Conservation (phyloP, 2,329 filamentous ascomycete species). For the Apiospora saccharicola region DNA sequence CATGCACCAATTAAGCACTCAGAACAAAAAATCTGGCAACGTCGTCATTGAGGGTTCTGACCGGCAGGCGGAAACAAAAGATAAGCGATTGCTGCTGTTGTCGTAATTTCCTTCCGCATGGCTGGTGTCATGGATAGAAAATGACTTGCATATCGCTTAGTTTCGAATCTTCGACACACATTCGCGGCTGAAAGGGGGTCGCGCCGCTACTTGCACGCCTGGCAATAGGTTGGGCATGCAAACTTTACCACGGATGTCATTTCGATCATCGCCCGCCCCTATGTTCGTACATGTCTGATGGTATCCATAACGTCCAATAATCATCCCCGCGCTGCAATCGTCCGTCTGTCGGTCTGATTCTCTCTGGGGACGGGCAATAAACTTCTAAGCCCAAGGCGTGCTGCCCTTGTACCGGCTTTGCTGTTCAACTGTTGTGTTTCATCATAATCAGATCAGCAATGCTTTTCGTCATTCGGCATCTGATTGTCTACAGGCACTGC, state of each 20-base stretch:
- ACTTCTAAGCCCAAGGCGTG: neutral
- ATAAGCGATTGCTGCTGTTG: conserved; percentile 1
- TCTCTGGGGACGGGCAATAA: neutral
- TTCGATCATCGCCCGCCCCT: conserved; percentile 9
- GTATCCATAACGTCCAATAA: neutral
- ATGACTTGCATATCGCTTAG: conserved; percentile 22
- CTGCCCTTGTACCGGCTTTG: neutral
- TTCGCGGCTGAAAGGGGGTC: conserved; percentile 2
- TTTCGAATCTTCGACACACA: conserved; percentile 18
- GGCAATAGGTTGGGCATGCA: neutral
- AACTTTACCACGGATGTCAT: neutral
- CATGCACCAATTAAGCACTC: neutral
- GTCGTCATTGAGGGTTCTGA: neutral
- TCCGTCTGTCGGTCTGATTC: neutral
- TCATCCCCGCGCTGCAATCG: neutral
- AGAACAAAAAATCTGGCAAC: neutral
- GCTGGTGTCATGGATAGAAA: conserved; percentile 5
- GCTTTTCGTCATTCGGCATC: neutral
- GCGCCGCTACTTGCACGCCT: neutral
- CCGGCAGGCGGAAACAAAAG: neutral
- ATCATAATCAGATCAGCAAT: conserved; percentile 4
- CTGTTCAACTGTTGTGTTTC: neutral
- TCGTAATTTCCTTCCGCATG: conserved; percentile 19
- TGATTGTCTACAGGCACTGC: neutral
- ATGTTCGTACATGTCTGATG: neutral